Conservation (phyloP, 2,329 filamentous ascomycete species). For the Ilyonectria mors-panacis region DNA sequence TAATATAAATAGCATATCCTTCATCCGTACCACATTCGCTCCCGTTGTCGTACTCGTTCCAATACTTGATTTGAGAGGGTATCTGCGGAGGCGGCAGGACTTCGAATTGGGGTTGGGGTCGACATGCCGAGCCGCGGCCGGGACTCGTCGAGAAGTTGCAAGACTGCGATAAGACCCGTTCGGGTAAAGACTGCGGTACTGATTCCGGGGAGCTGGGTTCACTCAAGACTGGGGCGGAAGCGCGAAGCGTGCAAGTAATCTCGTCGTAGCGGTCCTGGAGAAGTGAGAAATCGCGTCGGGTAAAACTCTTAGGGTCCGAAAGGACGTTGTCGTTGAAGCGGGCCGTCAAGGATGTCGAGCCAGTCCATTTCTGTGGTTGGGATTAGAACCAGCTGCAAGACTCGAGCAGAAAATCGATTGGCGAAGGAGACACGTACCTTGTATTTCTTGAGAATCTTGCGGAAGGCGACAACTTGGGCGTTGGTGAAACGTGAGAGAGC, state of each 20-base stretch:
- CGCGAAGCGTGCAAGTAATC: conserved; percentile 63
- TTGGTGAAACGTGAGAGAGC: conserved; percentile 79
- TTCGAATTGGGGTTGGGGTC: conserved; percentile 48
- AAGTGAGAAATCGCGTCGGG: conserved; percentile 73
- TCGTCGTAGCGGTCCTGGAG: conserved; percentile 67
- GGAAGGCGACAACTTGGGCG: conserved; percentile 82
- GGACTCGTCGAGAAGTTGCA: conserved; percentile 15
- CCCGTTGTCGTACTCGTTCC: conserved; percentile 90
- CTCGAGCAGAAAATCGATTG: not conserved
- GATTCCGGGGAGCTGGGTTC: conserved; percentile 58
- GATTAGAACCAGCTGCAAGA: conserved; percentile 17
- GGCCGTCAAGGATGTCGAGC: conserved; percentile 74
- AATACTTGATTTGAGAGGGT: conserved; percentile 69
- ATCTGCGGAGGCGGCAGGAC: conserved; percentile 50
- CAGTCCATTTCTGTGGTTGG: conserved; percentile 80
- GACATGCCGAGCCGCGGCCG: conserved; percentile 48
- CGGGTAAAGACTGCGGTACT: conserved; percentile 34
- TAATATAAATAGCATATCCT: conserved; percentile 81
- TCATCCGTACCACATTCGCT: conserved; percentile 74
- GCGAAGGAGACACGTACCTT: conserved; percentile 55
- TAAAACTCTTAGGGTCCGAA: conserved; percentile 79
- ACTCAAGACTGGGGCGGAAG: conserved; percentile 59
- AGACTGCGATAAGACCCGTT: conserved; percentile 30
- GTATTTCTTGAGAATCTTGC: conserved; percentile 90
- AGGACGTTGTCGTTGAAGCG: conserved; percentile 79